These are phyloP conservation scores for Alternaria longipes DNA, from an alignment of 2,329 filamentous ascomycete species.

Conservation along the genomic window DNA sequence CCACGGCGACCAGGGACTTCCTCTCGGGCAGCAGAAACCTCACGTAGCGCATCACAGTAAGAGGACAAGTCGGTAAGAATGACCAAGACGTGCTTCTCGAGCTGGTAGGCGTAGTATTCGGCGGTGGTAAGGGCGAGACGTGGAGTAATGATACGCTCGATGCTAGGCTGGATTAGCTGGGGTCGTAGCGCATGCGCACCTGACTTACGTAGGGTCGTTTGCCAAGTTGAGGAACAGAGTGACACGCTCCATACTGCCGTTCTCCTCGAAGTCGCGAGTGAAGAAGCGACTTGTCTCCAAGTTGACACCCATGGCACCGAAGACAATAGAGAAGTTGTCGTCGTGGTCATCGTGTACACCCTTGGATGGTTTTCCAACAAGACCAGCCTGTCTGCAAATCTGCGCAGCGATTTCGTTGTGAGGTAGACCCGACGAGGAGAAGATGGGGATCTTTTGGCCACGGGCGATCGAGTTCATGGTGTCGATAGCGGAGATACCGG, in stretches of 20 bases:
- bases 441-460: constrained; percentile 99
- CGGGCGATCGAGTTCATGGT: constrained; percentile 94
- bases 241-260: constrained; percentile 95
- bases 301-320: constrained; percentile 99
- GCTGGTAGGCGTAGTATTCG: constrained; percentile 99
- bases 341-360: constrained; percentile 95
- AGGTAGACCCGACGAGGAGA: constrained; percentile 96
- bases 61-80: constrained; percentile 98
- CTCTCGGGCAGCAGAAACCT: constrained; percentile 96
- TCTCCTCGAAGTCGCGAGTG: constrained; percentile 98
- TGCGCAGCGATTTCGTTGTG: constrained; percentile 99
- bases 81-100: constrained; percentile 99
- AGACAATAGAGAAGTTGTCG: constrained; percentile 99
- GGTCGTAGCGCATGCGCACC: constrained; percentile 2
- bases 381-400: constrained; percentile 95
- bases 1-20: constrained; percentile 99
- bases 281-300: constrained; percentile 99
- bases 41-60: constrained; percentile 98
- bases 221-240: constrained; percentile 99
- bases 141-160: constrained; percentile 99
- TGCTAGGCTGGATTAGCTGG: constrained; percentile 63
- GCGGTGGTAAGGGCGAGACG: constrained; percentile 97
- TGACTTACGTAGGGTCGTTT: constrained; percentile 91
- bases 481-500: constrained; percentile 98
- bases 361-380: constrained; percentile 94